Percentiles rank a stretch among this genome's conserved stretches.
phyloP scores from a whole-genome alignment of 2,329 filamentous ascomycete species.

The Xylariomycetidae sp. region DNA sequence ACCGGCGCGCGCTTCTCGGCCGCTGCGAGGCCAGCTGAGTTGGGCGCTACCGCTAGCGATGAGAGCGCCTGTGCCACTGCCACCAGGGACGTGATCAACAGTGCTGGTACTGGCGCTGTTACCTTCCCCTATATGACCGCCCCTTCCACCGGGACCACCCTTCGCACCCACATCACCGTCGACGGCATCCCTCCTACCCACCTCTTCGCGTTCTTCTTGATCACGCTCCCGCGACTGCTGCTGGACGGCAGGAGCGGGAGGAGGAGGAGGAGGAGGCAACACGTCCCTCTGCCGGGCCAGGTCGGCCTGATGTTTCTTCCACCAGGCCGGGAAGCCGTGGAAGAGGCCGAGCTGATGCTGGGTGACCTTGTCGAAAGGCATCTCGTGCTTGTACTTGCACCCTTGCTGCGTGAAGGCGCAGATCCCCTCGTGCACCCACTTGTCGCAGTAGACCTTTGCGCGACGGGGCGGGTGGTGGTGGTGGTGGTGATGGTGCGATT shows the following conservation, averaged over 20 bases:
- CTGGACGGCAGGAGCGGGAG: slow-evolving; percentile 1
- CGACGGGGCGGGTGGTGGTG: slow-evolving; percentile 2
- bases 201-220: too few relatives aligned
- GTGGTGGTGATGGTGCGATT: slow-evolving; percentile 1
- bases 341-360: slow-evolving; percentile 68
- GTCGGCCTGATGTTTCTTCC: slow-evolving; percentile 50
- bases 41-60: too few relatives aligned
- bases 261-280: slow-evolving; percentile 6
- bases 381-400: slow-evolving; percentile 86
- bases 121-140: background rate
- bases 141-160: background rate
- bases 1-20: too few relatives aligned
- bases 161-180: background rate
- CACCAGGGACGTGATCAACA: too few relatives aligned
- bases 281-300: slow-evolving; percentile 28
- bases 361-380: slow-evolving; percentile 65
- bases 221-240: too few relatives aligned
- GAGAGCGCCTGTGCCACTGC: too few relatives aligned
- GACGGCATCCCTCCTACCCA: background rate
- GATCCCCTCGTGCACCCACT: slow-evolving; percentile 82
- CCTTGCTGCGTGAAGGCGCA: slow-evolving; percentile 84
- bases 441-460: slow-evolving; percentile 74
- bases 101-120: background rate
- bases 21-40: too few relatives aligned
- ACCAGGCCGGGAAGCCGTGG: slow-evolving; percentile 58